A percentile compares a stretch with the other conserved stretches of the same genome.
phyloP scores from a whole-genome alignment of 495 filamentous ascomycete genomes.

The Pseudevernia furfuracea region DNA sequence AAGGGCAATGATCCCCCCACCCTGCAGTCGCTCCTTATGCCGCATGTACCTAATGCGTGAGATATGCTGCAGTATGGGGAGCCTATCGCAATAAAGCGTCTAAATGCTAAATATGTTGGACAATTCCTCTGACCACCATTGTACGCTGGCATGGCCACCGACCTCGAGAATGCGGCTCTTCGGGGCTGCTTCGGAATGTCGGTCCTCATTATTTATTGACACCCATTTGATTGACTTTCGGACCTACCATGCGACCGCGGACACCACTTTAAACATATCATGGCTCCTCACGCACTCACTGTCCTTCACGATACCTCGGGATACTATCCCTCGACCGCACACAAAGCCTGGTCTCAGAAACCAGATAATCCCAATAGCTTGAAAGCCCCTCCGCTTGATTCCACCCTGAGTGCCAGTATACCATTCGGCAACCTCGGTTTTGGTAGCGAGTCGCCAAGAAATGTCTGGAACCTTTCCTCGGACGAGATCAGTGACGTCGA shows the following conservation, averaged over 20 bases:
- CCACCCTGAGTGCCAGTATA: neutral
- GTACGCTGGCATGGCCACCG: neutral
- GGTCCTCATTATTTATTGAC: neutral
- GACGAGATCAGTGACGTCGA: conserved; percentile 6
- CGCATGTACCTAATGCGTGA: neutral
- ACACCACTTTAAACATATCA: neutral
- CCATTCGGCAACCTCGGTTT: neutral
- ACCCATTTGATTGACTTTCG: neutral
- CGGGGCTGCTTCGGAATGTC: neutral
- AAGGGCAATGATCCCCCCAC: conserved; percentile 7
- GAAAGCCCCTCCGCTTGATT: neutral
- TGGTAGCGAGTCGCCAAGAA: neutral
- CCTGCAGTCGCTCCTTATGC: conserved; percentile 2
- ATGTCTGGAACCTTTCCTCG: conserved; percentile 6
- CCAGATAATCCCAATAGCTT: neutral
- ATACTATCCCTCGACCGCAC: conserved; percentile 1
- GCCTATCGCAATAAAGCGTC: neutral
- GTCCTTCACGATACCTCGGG: conserved; percentile 5
- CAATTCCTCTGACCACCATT: neutral
- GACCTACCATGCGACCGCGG: neutral
- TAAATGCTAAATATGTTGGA: neutral
- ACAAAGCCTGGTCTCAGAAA: neutral
- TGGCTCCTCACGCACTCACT: conserved; percentile 7
- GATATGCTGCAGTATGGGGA: neutral
- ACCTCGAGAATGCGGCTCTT: conserved; percentile 5